Conservation (phyloP, 768 basidiomycete genomes). For the Gloeopeniophorella convolvens region DNA sequence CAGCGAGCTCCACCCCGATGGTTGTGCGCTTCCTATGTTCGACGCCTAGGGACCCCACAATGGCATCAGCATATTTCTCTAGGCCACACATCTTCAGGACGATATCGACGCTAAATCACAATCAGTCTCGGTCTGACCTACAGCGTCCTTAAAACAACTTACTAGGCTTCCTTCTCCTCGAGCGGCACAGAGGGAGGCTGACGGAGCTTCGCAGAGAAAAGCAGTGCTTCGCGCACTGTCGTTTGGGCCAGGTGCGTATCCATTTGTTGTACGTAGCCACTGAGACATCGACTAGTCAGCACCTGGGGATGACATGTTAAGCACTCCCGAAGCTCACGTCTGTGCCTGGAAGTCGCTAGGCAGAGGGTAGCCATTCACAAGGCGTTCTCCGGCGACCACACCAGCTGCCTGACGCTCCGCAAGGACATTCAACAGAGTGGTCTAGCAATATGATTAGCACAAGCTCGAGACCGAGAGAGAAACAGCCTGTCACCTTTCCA, state of each 20-base stretch:
- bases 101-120: conserved; percentile 39
- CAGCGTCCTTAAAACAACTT: conserved; percentile 27
- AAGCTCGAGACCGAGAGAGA: neutral
- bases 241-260: conserved; percentile 70
- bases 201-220: conserved; percentile 73
- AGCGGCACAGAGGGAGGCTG: conserved; percentile 60
- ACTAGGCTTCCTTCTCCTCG: conserved; percentile 77
- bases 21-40: conserved; percentile 79
- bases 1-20: conserved; percentile 82
- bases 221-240: conserved; percentile 76
- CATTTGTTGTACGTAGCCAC: conserved; percentile 83
- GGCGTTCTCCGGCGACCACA: conserved; percentile 34
- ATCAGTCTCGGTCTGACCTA: neutral
- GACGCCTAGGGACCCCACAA: conserved; percentile 60
- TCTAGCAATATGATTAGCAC: conserved; percentile 25
- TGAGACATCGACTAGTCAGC: conserved; percentile 22
- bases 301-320: conserved; percentile 33
- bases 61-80: conserved; percentile 56
- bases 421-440: conserved; percentile 44
- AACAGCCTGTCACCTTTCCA: conserved; percentile 33
- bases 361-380: conserved; percentile 40
- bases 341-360: conserved; percentile 49
- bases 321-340: conserved; percentile 34
- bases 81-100: conserved; percentile 59
- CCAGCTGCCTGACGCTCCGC: conserved; percentile 35